phyloP scores from a whole-genome alignment of 768 basidiomycete genomes.

The Termitomyces sp. region DNA sequence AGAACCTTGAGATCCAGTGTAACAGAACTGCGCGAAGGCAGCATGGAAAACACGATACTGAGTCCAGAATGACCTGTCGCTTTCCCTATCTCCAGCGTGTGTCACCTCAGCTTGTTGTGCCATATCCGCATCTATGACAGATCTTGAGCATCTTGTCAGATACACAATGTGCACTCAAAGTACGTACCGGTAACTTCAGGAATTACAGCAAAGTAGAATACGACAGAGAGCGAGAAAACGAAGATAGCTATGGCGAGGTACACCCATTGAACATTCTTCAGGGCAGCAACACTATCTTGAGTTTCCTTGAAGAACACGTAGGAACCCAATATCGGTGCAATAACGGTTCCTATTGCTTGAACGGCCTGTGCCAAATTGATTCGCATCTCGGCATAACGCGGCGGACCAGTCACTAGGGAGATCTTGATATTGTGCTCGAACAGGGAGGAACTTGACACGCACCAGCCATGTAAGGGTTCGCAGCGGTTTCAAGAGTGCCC shows the following conservation, averaged over 20 bases:
- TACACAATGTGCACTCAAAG: not conserved
- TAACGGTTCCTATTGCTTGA: slow-evolving; percentile 30
- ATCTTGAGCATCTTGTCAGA: not conserved
- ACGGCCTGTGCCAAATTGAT: slow-evolving; percentile 33
- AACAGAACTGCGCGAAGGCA: slow-evolving; percentile 31
- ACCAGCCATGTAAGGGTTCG: slow-evolving; percentile 36
- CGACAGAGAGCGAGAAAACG: slow-evolving; percentile 28
- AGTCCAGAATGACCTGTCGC: slow-evolving; percentile 25
- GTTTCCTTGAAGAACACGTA: slow-evolving; percentile 33
- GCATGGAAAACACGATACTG: slow-evolving; percentile 30
- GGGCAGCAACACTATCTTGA: slow-evolving; percentile 26
- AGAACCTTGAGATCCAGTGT: slow-evolving; percentile 30
- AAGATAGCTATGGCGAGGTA: slow-evolving; percentile 32
- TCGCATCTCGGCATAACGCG: slow-evolving; percentile 29
- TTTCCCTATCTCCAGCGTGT: slow-evolving; percentile 24
- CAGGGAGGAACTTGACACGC: not conserved
- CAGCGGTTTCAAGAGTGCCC: slow-evolving; percentile 30
- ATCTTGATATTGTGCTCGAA: not conserved
- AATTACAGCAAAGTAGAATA: slow-evolving; percentile 31
- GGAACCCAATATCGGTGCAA: slow-evolving; percentile 31
- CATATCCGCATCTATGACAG: slow-evolving; percentile 28
- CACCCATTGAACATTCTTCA: slow-evolving; percentile 33
- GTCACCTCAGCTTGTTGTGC: slow-evolving; percentile 30
- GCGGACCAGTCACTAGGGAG: slow-evolving; percentile 28
- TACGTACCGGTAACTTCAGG: slow-evolving; percentile 31